Conservation (phyloP, 1,284 basidiomycete genomes). For the Albatrellus sp. region DNA sequence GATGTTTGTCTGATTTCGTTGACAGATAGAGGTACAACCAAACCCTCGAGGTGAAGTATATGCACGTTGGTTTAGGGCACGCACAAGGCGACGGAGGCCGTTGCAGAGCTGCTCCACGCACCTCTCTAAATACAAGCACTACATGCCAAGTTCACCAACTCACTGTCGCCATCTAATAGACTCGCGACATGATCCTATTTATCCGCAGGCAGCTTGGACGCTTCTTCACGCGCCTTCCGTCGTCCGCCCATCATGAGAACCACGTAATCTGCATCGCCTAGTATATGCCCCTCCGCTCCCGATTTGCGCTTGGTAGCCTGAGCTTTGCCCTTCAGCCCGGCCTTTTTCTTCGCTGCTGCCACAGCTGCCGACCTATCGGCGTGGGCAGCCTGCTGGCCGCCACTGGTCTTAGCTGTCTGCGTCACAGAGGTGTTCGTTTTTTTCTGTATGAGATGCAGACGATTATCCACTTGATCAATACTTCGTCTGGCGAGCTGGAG, state of each 20-base stretch:
- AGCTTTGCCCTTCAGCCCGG: conserved; percentile 29
- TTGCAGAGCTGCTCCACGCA: too few relatives aligned
- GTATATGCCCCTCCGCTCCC: conserved; percentile 28
- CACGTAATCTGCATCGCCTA: conserved; percentile 71
- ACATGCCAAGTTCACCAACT: not conserved
- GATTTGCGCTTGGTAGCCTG: conserved; percentile 10
- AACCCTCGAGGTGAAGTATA: too few relatives aligned
- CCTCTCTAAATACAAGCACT: not conserved
- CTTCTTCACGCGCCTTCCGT: conserved; percentile 49
- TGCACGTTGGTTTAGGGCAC: too few relatives aligned
- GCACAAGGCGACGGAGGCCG: too few relatives aligned
- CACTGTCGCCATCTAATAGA: not conserved
- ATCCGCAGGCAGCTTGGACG: conserved; percentile 36
- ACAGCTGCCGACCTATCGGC: conserved; percentile 3
- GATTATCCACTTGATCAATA: not conserved
- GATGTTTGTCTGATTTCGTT: too few relatives aligned
- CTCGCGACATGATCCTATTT: conserved; percentile 7
- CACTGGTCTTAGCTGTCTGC: conserved; percentile 3
- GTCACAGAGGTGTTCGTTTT: conserved; percentile 7
- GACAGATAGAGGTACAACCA: too few relatives aligned
- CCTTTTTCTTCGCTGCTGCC: conserved; percentile 27
- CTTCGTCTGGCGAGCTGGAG: not conserved
- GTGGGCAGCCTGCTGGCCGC: not conserved
- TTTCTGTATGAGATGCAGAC: conserved; percentile 5
- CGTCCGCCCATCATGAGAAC: conserved; percentile 58